phyloP scores from a whole-genome alignment of 495 filamentous ascomycete species.

The Symbiotaphrina buchneri region DNA sequence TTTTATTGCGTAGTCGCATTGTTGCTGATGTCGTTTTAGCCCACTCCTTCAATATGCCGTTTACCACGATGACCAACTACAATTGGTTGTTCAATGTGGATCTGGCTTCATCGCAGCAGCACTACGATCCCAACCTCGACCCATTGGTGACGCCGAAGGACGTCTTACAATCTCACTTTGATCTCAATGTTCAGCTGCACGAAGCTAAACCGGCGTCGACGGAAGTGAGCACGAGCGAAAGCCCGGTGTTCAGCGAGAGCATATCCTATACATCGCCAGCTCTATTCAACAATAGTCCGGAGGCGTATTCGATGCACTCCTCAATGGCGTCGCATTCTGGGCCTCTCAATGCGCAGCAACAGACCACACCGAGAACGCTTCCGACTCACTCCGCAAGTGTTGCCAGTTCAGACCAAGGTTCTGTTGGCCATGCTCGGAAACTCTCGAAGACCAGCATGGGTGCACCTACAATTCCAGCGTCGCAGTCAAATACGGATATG shows the following conservation, averaged over 20 bases:
- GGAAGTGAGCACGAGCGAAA: background rate
- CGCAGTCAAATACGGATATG: background rate
- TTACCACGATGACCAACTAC: constrained; percentile 29
- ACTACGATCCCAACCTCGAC: background rate
- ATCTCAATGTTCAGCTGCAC: background rate
- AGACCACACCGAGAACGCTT: too few relatives aligned
- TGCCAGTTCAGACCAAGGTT: background rate
- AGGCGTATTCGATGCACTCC: too few relatives aligned
- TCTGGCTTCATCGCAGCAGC: background rate
- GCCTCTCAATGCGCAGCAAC: too few relatives aligned
- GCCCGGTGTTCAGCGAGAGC: background rate
- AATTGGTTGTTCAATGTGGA: constrained; percentile 29
- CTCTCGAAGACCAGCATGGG: too few relatives aligned
- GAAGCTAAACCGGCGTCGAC: background rate
- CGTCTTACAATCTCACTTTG: too few relatives aligned
- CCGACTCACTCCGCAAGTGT: background rate
- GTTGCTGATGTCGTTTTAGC: too few relatives aligned
- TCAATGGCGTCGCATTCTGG: too few relatives aligned
- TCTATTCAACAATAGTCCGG: too few relatives aligned
- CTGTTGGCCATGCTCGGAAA: background rate
- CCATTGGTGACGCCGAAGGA: too few relatives aligned
- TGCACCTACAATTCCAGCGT: too few relatives aligned
- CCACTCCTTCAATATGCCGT: constrained; percentile 32
- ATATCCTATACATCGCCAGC: too few relatives aligned
- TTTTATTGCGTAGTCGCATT: too few relatives aligned